Base-by-base conservation (phyloP, 2,329 filamentous ascomycete species). In the Chrysoporthe deuterocubensis region DNA sequence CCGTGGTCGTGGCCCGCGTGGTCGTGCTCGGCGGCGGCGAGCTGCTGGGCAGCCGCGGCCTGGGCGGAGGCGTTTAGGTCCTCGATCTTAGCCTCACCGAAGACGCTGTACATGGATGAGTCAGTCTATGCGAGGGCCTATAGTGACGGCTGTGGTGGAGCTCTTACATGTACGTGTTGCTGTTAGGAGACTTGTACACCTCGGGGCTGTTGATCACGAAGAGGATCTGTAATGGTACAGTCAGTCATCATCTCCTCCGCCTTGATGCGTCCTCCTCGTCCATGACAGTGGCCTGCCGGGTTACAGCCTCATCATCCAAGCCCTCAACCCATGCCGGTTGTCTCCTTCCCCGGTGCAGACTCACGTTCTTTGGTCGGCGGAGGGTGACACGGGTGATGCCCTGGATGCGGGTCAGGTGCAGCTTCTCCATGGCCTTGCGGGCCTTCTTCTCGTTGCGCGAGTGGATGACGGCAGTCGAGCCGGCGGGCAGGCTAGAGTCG, bases 391-490 rank as follows among this genome's bases (percentile, higher is more conserved):
- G 91, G 78, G 96, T 99, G 84, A 99, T 99, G 80, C 96, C 96
- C 78, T 92, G 92, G 75, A 99, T 92, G 79, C 95, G 94, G 88
- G 93, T 96, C 80, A 99, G 87, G 81, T 97, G 94, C 79, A 98
- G 90, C 90, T 99, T 99, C 83, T 94, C 92, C 81, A 99, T 97
- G 78, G 94, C 94, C 90, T 99, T 99, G 85, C 96, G 92, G 77
- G 96, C 96, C 91, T 99, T 99, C 92, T 99, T 99, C 92, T 99
- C 96, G 86, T 98, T 98, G 83, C 96, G 94, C 80, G 93, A 97
- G 89, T 98, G 95, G 79, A 99, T 91, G 77, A 96, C 89, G 78
- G 95, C 92, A 73, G 91, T 89, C 78, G 94, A 92, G 79, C 95
- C 96, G 74, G 92, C 91, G 80, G 95, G 93, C 74, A 88, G 80